These are phyloP conservation scores for Ocimum tenuiflorum DNA, from an alignment of 257 asterid species.

Conservation along the genomic window DNA sequence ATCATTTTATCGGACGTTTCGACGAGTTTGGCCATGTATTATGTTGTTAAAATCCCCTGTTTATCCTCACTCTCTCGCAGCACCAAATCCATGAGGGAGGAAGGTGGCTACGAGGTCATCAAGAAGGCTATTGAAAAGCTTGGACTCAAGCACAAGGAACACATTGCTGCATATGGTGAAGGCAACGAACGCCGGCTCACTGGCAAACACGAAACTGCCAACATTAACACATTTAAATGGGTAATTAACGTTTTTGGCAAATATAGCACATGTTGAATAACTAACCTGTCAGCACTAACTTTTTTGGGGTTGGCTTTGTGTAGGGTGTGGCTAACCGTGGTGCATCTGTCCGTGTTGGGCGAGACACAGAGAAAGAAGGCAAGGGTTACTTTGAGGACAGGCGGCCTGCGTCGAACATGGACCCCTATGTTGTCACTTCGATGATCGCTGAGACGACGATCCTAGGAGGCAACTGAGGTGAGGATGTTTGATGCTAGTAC, in stretches of 20 bases:
- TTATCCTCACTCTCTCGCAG: slow-evolving; percentile 27
- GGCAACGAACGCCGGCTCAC: slow-evolving; percentile 96
- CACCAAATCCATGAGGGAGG: slow-evolving; percentile 78
- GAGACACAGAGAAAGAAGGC: slow-evolving; percentile 86
- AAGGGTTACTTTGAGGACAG: slow-evolving; percentile 94
- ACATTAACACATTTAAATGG: slow-evolving; percentile 71
- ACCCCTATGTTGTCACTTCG: slow-evolving; percentile 73
- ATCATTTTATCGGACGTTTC: too few relatives aligned
- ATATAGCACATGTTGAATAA: too few relatives aligned
- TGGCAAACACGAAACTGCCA: slow-evolving; percentile 83
- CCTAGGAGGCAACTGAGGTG: slow-evolving; percentile 31
- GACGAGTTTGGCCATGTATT: background rate
- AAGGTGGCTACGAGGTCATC: slow-evolving; percentile 69
- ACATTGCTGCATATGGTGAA: slow-evolving; percentile 90
- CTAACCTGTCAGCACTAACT: too few relatives aligned
- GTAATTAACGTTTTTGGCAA: slow-evolving; percentile 22
- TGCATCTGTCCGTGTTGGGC: slow-evolving; percentile 81
- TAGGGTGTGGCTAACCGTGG: slow-evolving; percentile 98
- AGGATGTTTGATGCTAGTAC: background rate
- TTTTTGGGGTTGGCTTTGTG: background rate
- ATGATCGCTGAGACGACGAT: slow-evolving; percentile 94
- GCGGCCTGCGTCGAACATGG: slow-evolving; percentile 97
- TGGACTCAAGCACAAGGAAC: slow-evolving; percentile 69
- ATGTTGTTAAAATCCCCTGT: background rate
- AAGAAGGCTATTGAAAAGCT: slow-evolving; percentile 85